These are phyloP conservation scores for Colletotrichum limetticola DNA, from an alignment of 2,329 filamentous ascomycete genomes.

Conservation along the genomic window DNA sequence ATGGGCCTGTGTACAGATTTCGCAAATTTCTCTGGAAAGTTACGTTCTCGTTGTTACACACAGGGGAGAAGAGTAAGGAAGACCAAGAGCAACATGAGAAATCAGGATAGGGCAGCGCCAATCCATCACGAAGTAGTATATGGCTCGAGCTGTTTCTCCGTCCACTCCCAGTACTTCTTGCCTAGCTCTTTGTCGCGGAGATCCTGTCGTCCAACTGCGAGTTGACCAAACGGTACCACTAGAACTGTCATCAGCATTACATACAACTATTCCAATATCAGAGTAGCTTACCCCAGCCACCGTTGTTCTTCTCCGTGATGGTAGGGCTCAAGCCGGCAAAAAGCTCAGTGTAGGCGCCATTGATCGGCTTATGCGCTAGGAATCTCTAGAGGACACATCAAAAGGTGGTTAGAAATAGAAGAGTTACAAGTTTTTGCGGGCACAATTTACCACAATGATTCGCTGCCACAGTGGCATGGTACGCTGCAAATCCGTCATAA, in stretches of 20 bases:
- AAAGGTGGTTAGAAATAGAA: background rate
- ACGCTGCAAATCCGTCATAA: slow-evolving; percentile 29
- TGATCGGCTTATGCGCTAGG: slow-evolving; percentile 38
- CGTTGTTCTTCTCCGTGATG: slow-evolving; percentile 45
- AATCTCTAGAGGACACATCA: slow-evolving; percentile 18
- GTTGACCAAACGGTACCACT: slow-evolving; percentile 27
- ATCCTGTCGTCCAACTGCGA: slow-evolving; percentile 16
- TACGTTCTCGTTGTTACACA: too few species aligned
- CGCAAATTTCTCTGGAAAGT: background rate
- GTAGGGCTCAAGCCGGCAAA: slow-evolving; percentile 51
- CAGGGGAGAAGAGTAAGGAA: background rate
- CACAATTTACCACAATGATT: background rate
- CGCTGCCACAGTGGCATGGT: slow-evolving; percentile 4
- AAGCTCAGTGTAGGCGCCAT: slow-evolving; percentile 55
- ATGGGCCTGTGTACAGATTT: background rate
- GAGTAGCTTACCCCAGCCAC: slow-evolving; percentile 40
- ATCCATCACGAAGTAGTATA: background rate
- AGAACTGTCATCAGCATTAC: background rate
- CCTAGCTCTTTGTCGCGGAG: slow-evolving; percentile 16
- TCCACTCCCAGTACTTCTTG: slow-evolving; percentile 34
- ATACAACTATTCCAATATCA: too few species aligned
- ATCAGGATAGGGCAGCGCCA: too few species aligned
- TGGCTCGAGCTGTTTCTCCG: slow-evolving; percentile 26
- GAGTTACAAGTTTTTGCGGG: fast-evolving
- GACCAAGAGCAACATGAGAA: too few species aligned